These are phyloP conservation scores for Ustilago nuda DNA, from an alignment of 1,284 basidiomycete species.

Conservation along the genomic window DNA sequence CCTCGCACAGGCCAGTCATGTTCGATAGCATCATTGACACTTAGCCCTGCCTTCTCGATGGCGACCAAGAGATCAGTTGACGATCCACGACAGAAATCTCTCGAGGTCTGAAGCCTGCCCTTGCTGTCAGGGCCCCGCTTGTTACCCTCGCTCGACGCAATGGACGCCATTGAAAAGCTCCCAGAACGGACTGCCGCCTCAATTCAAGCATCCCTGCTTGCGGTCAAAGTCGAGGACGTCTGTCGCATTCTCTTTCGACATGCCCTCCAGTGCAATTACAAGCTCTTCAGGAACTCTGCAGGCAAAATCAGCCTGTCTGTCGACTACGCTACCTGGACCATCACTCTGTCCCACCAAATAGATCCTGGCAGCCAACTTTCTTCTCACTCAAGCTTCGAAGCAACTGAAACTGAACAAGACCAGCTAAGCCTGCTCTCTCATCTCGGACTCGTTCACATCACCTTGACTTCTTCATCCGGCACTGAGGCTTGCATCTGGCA, in stretches of 20 bases:
- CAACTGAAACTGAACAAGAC: neutral
- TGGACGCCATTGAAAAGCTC: slow-evolving; percentile 22
- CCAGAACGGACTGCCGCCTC: slow-evolving; percentile 17
- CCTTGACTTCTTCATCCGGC: slow-evolving; percentile 2
- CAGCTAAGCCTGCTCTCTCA: slow-evolving; percentile 16
- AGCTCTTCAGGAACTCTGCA: slow-evolving; percentile 4
- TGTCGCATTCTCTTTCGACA: slow-evolving; percentile 24
- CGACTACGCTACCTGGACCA: slow-evolving; percentile 32
- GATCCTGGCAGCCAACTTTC: slow-evolving; percentile 10
- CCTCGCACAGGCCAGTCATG: neutral
- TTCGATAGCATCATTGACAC: neutral
- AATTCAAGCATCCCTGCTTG: slow-evolving; percentile 24
- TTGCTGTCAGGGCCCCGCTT: neutral
- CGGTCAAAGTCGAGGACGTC: slow-evolving; percentile 26
- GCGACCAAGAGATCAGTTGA: neutral
- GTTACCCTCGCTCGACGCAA: neutral
- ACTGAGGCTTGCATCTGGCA: slow-evolving; percentile 12
- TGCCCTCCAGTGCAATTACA: slow-evolving; percentile 5
- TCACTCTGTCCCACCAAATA: slow-evolving; percentile 15
- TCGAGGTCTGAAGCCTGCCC: neutral
- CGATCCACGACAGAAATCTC: neutral
- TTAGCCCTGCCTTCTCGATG: neutral
- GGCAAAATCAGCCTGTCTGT: slow-evolving; percentile 7
- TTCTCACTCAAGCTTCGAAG: neutral
- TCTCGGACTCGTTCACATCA: slow-evolving; percentile 22